Percentiles rank a stretch among this genome's conserved stretches.
Evolutionary conservation across 768 basidiomycete species (phyloP).

Genomic region (Tulasnella sp.): DNA sequence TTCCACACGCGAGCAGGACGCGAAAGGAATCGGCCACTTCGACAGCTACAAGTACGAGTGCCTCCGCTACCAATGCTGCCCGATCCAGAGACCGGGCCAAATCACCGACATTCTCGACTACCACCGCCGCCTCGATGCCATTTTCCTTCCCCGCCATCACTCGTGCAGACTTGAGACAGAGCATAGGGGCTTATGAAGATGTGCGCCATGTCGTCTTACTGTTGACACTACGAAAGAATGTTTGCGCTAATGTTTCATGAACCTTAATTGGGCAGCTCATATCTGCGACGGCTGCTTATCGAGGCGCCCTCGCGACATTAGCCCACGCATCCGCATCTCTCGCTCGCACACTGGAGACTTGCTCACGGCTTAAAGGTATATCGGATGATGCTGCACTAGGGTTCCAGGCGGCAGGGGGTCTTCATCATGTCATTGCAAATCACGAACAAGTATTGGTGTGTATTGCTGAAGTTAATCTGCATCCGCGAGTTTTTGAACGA

Average conservation of each 20-base stretch:
- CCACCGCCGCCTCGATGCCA: constrained; percentile 47
- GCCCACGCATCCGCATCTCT: constrained; percentile 74
- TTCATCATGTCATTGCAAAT: constrained; percentile 86
- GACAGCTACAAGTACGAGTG: too few species aligned
- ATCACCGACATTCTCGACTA: constrained; percentile 76
- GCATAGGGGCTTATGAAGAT: constrained; percentile 70
- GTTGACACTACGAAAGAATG: too few species aligned
- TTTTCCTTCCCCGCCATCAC: constrained; percentile 52
- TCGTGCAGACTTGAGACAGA: constrained; percentile 61
- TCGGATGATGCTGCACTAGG: constrained; percentile 70
- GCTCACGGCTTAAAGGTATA: constrained; percentile 69
- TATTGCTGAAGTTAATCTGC: too few species aligned
- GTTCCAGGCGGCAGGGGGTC: constrained; percentile 73
- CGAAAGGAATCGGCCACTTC: too few species aligned
- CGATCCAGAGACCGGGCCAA: neutral
- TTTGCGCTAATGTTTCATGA: neutral
- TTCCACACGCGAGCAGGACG: too few species aligned
- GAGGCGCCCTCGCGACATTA: constrained; percentile 67
- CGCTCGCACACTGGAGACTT: constrained; percentile 76
- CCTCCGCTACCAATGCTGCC: too few species aligned
- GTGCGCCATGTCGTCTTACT: constrained; percentile 35
- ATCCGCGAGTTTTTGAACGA: too few species aligned
- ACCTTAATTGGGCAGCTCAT: constrained; percentile 45
- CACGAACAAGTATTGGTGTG: constrained; percentile 84
- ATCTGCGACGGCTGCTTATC: constrained; percentile 64